Conservation (phyloP, 2,329 filamentous ascomycete genomes). For the Chaetothyriales sp. region DNA sequence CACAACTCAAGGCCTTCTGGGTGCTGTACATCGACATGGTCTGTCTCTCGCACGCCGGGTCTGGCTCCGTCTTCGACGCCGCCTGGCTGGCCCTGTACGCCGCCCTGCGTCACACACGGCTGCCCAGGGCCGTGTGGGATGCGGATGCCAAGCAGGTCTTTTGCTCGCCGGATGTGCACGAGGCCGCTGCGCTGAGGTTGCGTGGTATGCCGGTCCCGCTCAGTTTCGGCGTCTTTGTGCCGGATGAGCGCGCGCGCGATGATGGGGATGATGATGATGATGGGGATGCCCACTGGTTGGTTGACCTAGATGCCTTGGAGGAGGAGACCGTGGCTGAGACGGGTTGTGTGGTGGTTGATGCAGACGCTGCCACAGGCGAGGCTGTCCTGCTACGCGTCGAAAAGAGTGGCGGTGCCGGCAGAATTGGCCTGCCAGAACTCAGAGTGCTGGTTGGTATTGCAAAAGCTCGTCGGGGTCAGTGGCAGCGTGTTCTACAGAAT, state of each 20-base stretch:
- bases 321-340: constrained; percentile 69
- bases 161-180: constrained; percentile 48
- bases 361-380: constrained; percentile 34
- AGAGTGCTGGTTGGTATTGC: constrained; percentile 35
- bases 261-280: constrained; percentile 32
- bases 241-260: constrained; percentile 35
- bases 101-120: constrained; percentile 58
- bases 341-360: constrained; percentile 71
- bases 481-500: constrained; percentile 10
- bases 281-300: constrained; percentile 52
- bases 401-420: constrained; percentile 62
- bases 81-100: constrained; percentile 75
- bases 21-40: constrained; percentile 88
- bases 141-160: constrained; percentile 62
- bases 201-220: constrained; percentile 56
- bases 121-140: constrained; percentile 74
- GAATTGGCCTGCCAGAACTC: constrained; percentile 39
- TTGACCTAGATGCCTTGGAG: constrained; percentile 81
- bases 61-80: constrained; percentile 59
- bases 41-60: constrained; percentile 73
- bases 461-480: constrained; percentile 42
- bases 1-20: constrained; percentile 72
- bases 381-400: constrained; percentile 52
- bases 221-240: constrained; percentile 64
- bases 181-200: constrained; percentile 45